Evolutionary conservation across 176 grass and related monocot species (phyloP), one percentile per base, ranked within the genome.

Genomic region (Themeda triandra): DNA sequence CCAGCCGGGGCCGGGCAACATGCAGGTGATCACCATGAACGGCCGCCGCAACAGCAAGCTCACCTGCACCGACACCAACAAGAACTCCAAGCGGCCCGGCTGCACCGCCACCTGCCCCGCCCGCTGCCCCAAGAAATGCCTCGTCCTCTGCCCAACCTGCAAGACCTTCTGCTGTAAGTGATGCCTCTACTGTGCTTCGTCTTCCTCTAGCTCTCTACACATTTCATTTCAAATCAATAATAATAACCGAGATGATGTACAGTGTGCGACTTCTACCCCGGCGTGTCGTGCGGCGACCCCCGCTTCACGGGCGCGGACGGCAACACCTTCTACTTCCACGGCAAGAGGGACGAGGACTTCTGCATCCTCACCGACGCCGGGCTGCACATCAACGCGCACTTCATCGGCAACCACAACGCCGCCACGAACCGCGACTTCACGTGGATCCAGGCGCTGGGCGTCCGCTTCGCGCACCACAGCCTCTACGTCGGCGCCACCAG

Each of bases 341-440:
- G 92, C 6, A 77, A 75, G 68, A 94, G 84, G 73, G 86, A 82
- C 63, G 60, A 75, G 14, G 51, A 92, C 23, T 92, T 89, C 63
- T 87, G 87, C 46, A 11, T 92, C 44, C 0, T 89, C 69, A 67
- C 91, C 5, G 91, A 92, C 73, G 5, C 83, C 25, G 6, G 36
- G 2, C 87, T 92, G 3, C 90, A 95, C 86, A 95, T 95, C 79
- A 95, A 95, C 66, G 90, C 86, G 56, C 93, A 92, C 82, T 92
- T 95, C 90, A 92, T 95, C 66, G 93, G 93, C 42, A 92, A 88
- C 39, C 39, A 40, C 39, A 40, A 40, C 39, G 39, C 39, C 1
- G 40, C 40, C 40, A 42, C 40, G 1, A 42, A 42, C 40, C 40
- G 84, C 17, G 89, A 92, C 87, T 94, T 94, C 92, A 89, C 89